Evolutionary conservation across 1,284 basidiomycete species (phyloP).

Genomic region (Pseudozyma tsukubaensis): DNA sequence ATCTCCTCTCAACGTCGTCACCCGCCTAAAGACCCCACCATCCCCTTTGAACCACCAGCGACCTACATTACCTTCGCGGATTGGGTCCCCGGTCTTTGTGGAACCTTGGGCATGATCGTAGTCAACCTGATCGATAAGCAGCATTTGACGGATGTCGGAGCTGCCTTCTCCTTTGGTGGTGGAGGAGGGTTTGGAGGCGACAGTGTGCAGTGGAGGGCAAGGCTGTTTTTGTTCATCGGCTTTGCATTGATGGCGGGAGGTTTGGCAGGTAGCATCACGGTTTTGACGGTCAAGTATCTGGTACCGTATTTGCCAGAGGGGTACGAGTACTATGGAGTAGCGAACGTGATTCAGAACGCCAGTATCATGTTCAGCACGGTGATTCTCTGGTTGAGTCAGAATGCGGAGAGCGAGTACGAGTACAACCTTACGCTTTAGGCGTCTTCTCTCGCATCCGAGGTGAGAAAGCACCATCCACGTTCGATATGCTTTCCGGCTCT

Average conservation of each 20-base stretch:
- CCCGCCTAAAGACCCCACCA: constrained; percentile 75
- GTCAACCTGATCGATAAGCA: constrained; percentile 96
- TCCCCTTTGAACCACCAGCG: constrained; percentile 78
- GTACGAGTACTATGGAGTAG: constrained; percentile 90
- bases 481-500: not conserved
- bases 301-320: constrained; percentile 79
- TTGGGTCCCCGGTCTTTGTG: constrained; percentile 94
- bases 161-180: constrained; percentile 52
- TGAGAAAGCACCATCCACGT: not conserved
- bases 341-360: constrained; percentile 91
- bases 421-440: constrained; percentile 81
- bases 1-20: constrained; percentile 77
- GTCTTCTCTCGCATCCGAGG: no score
- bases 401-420: constrained; percentile 82
- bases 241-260: constrained; percentile 97
- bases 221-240: constrained; percentile 90
- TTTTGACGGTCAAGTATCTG: constrained; percentile 92
- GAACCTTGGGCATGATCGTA: constrained; percentile 91
- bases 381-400: constrained; percentile 88
- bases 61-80: constrained; percentile 91
- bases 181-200: constrained; percentile 74
- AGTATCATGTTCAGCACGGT: constrained; percentile 90
- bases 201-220: constrained; percentile 83
- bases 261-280: constrained; percentile 87
- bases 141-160: constrained; percentile 75